Base-by-base conservation (phyloP, 2,329 filamentous ascomycete genomes). In the Ceratocystis papillata region DNA sequence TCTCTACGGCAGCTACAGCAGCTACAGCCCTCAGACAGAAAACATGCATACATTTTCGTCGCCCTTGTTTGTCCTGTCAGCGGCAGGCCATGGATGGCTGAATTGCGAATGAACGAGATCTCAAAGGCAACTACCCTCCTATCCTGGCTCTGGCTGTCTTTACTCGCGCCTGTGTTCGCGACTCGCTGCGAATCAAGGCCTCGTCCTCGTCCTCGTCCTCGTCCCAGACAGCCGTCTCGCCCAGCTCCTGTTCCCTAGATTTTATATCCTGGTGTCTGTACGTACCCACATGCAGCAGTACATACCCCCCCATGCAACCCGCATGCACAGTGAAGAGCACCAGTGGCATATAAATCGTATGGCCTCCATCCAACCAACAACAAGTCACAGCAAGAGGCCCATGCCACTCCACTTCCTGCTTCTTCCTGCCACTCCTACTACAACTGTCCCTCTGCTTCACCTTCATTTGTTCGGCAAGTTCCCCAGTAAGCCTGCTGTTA, bases 381-480 rank as follows among this genome's bases (percentile, higher is more conserved):
- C 53, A 57, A 30, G 53, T 33, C 28, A 33, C 53, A 28, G 22
- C 28, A 33, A 57, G 53, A 57, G 22, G 53, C 22, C 53, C 53
- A 57, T 57, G 53, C 53, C 53, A 57, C 15, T 57, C 22, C 53
- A 30, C 10, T 28, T 57, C 53, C 53, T 30, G 8, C 25, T 57
- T 10, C 22, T 41, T 57, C 53, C 53, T 57, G 28, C 53, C 53
- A 57, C 53, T 57, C 53, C 53, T 33, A 57, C 25, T 33, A 28
- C 53, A 30, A 33, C 53, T 30, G 12, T 33, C 22, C 25, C 53
- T 57, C 53, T 33, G 28, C 53, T 41, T 41, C 37, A 41, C 37
- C 37, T 41, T 57, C 22, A 57, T 17, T 57, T 57, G 22, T 28
- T 57, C 53, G 53, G 53, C 53, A 57, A 57, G 22, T 57, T 57